Evolutionary conservation across 352 stramenopile genomes (phyloP).

Genomic region (Phytophthora rubi): DNA sequence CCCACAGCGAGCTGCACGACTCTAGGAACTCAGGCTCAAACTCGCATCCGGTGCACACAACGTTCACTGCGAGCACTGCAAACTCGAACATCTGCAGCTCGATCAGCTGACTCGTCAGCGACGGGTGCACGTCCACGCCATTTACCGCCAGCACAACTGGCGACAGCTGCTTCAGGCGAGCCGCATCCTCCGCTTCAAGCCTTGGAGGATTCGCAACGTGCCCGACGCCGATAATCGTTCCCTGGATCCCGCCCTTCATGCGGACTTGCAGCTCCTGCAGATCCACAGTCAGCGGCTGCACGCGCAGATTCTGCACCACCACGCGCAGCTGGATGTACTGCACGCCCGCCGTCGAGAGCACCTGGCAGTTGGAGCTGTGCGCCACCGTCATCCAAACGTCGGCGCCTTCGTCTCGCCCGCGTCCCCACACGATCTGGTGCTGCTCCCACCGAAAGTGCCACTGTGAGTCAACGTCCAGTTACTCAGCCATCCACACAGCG

Average conservation of each 20-base stretch:
- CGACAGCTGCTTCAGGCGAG: conserved; percentile 33
- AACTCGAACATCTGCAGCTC: conserved; percentile 75
- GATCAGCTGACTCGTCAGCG: conserved; percentile 37
- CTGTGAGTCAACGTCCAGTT: background rate
- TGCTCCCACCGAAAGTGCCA: conserved; percentile 6
- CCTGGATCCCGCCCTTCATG: conserved; percentile 72
- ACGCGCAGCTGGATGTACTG: conserved; percentile 72
- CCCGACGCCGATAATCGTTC: conserved; percentile 48
- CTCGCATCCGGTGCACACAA: conserved; percentile 70
- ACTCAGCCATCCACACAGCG: background rate
- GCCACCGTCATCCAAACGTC: conserved; percentile 80
- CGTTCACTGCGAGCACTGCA: conserved; percentile 62
- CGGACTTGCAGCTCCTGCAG: conserved; percentile 67
- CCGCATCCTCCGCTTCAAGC: conserved; percentile 10
- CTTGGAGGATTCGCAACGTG: conserved; percentile 13
- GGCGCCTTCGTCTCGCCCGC: conserved; percentile 62
- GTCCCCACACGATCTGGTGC: conserved; percentile 76
- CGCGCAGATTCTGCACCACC: conserved; percentile 72
- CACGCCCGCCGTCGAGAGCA: conserved; percentile 35
- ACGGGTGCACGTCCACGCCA: conserved; percentile 42
- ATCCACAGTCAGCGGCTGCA: conserved; percentile 61
- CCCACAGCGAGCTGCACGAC: conserved; percentile 66
- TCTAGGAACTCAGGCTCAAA: conserved; percentile 85
- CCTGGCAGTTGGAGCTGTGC: conserved; percentile 71
- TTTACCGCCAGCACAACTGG: conserved; percentile 66